Evolutionary conservation across 306 rosid species (phyloP), one percentile per base, ranked within the genome.

Genomic region (Lagenaria siceraria): DNA sequence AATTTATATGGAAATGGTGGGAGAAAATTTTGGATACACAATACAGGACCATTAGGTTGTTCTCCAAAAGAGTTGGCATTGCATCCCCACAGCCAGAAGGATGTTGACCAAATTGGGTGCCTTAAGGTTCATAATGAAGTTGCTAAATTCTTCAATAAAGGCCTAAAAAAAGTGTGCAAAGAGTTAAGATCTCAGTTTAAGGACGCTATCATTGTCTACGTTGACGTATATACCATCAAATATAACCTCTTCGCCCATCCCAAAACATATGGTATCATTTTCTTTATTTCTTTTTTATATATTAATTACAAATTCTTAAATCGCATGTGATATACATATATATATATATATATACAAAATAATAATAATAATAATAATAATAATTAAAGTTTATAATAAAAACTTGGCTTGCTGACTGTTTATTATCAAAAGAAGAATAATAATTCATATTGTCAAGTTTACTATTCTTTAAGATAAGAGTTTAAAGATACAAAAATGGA

Each of bases 11-110:
- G n/a, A 49, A 55, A 62, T 71, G 82, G 66, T 12, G 82, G 75
- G 19, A 74, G 58, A n/a, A 80, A 74, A 40, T 77, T 83, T 66
- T 83, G 83, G 83, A 25, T 80, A 38, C 83, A 80, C 77, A 83
- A 77, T 8, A 83, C 83, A 8, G 86, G 77, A 19, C 77, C 79
- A 42, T 64, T 72, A 0, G 81, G 83, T 3, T 77, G 83, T 73
- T 62, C 78, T 48, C 83, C 83, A 1, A 74, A 83, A 24, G 71
- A 70, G 64, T 38, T 71, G 6, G 80, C 81, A 12, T 54, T 51
- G 31, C 75, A 56, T 40, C 46, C 42, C 46, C 70, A 63, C 31
- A 55, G 14, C 58, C 40, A 49, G 8, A 48, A 21, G 40, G 65
- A 79, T 19, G 8, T 49, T 65, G 84, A 73, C 53, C 15, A 19